Evolutionary conservation across 2,329 filamentous ascomycete species (phyloP), one percentile per base, ranked within the genome.

Genomic region (Trichoderma sp.): DNA sequence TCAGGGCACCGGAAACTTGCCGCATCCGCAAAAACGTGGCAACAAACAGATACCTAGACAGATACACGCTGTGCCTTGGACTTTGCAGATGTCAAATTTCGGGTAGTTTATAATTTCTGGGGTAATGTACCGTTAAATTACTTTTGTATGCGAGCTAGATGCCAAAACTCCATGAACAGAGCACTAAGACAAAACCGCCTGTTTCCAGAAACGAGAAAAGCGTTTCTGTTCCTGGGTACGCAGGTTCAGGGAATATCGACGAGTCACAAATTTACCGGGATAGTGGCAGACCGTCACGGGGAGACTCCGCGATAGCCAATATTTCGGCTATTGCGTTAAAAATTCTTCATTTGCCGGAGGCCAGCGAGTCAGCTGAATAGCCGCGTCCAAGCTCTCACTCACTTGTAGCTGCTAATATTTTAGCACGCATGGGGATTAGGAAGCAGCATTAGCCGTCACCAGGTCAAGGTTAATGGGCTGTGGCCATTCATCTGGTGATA

Each of bases 351-450:
- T 21, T 40, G 40, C 57, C n/a, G 27, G 24, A 27, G 14, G 13
- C 37, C 52, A 66, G 13, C 52, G 62, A 66, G 62, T 66, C 62
- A 58, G 53, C 53, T 43, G 27, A 29, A 49, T 66, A 14, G 53
- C 29, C 31, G n/a, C 24, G 56, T 6, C 31, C 19, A 57, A 53
- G 35, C 57, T 19, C 27, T 57, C n/a, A n/a, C 33, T 27, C 27
- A 31, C 33, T 43, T 24, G 37, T 11, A 31, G 29, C 16, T 27
- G 21, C 24, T 33, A 49, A 37, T 31, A 14, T 13, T 37, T 58
- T 37, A 35, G 55, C 33, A 57, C 55, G 29, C 52, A 60, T 49
- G 21, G 16, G 35, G 43, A 35, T 52, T 11, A 27, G 21, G 47
- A 53, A 33, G 29, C 40, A 52, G 29, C n/a, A 21, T 47, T 63